Evolutionary conservation across 1,139 yeast genomes (phyloP).

Genomic region (Scheffersomyces parashehatae): DNA sequence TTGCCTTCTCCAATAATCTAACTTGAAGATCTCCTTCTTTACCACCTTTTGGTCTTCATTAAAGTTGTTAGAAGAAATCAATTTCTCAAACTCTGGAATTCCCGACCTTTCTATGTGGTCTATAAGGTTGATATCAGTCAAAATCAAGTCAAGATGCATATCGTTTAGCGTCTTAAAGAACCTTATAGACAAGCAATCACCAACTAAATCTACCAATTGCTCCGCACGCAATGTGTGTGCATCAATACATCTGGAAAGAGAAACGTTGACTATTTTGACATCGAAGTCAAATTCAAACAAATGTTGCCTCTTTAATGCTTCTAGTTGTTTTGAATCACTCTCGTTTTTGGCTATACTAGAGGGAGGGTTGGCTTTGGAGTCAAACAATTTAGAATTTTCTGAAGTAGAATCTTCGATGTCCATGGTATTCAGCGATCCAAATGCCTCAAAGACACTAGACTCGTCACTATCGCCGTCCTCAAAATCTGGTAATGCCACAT

Average conservation of each 20-base stretch:
- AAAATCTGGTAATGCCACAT: conserved; percentile 67
- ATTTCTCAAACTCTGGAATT: conserved; percentile 62
- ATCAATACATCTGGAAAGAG: conserved; percentile 68
- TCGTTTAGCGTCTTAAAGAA: conserved; percentile 60
- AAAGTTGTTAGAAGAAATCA: conserved; percentile 67
- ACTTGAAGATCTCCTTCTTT: conserved; percentile 55
- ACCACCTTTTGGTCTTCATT: conserved; percentile 28
- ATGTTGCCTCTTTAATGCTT: conserved; percentile 46
- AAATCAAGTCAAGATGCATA: conserved; percentile 64
- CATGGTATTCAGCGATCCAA: conserved; percentile 18
- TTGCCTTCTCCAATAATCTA: conserved; percentile 59
- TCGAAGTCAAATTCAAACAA: conserved; percentile 69
- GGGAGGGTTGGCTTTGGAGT: background rate
- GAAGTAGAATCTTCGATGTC: conserved; percentile 21
- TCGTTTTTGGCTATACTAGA: background rate
- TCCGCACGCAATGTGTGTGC: conserved; percentile 62
- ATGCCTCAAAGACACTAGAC: conserved; percentile 37
- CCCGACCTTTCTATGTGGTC: conserved; percentile 73
- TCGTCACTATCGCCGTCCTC: conserved; percentile 33
- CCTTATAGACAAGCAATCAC: conserved; percentile 63
- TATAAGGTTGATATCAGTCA: conserved; percentile 67
- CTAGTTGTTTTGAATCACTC: conserved; percentile 1
- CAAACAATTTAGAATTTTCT: background rate
- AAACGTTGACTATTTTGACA: conserved; percentile 61
- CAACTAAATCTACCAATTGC: conserved; percentile 68